Conservation (phyloP, 1,284 basidiomycete species). For the Pyrrhoderma noxium region DNA sequence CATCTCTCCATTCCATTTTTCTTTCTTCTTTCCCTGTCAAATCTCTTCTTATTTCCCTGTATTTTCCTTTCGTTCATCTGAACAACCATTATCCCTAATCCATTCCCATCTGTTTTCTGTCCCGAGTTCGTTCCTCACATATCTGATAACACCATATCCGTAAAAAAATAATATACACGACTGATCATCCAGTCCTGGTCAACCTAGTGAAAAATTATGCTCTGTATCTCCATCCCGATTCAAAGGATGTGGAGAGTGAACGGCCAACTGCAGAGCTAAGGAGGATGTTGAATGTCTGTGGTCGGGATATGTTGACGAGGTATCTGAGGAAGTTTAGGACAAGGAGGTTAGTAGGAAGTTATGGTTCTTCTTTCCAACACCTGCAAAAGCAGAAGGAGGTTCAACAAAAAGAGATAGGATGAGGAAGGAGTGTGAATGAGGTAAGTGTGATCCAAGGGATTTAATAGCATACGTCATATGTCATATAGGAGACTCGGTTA, state of each 20-base stretch:
- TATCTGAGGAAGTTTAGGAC: slow-evolving; percentile 50
- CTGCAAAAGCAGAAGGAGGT: too few relatives aligned
- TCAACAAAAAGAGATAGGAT: too few relatives aligned
- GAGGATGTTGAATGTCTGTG: slow-evolving; percentile 48
- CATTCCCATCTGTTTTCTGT: too few relatives aligned
- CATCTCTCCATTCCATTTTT: slow-evolving; percentile 19
- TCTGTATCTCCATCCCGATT: slow-evolving; percentile 60
- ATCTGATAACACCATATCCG: too few relatives aligned
- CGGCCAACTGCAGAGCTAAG: slow-evolving; percentile 61
- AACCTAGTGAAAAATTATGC: slow-evolving; percentile 90
- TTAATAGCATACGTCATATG: too few relatives aligned
- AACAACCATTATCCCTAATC: not conserved
- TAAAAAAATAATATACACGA: too few relatives aligned
- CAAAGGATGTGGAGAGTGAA: slow-evolving; percentile 50
- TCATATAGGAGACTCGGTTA: too few relatives aligned
- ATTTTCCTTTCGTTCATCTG: slow-evolving; percentile 17
- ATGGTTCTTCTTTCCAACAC: slow-evolving; percentile 1
- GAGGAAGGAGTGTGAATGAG: too few relatives aligned
- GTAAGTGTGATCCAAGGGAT: too few relatives aligned
- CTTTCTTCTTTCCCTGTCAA: slow-evolving; percentile 21
- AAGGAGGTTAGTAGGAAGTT: slow-evolving; percentile 14
- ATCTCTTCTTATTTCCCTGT: slow-evolving; percentile 22
- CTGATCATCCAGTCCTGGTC: slow-evolving; percentile 65
- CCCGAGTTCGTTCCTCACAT: slow-evolving; percentile 29
- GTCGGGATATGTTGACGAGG: slow-evolving; percentile 58